Evolutionary conservation across 306 rosid species (phyloP).

Genomic region (Quercus bicolor): DNA sequence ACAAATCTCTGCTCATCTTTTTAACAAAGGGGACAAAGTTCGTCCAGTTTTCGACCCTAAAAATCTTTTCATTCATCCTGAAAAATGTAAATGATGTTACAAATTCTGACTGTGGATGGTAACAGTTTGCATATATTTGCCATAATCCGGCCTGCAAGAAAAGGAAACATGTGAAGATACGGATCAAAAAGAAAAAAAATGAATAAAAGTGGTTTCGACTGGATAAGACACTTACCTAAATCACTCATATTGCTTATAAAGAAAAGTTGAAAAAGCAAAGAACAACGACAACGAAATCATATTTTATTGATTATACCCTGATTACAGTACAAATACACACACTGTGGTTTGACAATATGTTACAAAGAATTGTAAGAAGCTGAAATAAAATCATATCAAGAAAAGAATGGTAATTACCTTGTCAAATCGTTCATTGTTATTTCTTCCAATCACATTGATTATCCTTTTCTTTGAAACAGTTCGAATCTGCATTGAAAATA

Average conservation of each 20-base stretch:
- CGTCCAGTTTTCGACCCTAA: slow-evolving; percentile 33
- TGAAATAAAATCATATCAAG: background rate
- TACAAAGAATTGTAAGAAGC: background rate
- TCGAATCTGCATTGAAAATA: slow-evolving; percentile 17
- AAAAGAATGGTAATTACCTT: slow-evolving; percentile 13
- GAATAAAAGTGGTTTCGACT: background rate
- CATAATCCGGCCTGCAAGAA: slow-evolving; percentile 33
- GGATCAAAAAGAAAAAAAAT: background rate
- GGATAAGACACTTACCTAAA: background rate
- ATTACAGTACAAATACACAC: background rate
- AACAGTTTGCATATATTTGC: slow-evolving; percentile 36
- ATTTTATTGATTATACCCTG: background rate
- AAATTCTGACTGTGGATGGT: slow-evolving; percentile 23
- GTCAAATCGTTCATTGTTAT: slow-evolving; percentile 30
- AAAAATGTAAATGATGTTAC: slow-evolving; percentile 36
- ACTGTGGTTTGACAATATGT: background rate
- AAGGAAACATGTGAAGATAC: background rate
- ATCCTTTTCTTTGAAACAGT: slow-evolving; percentile 20
- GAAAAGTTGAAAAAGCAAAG: background rate
- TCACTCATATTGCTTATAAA: background rate
- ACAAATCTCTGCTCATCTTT: slow-evolving; percentile 22
- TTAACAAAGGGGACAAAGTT: slow-evolving; percentile 33
- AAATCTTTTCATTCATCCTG: slow-evolving; percentile 26
- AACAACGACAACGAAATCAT: background rate
- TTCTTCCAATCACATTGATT: slow-evolving; percentile 33